phyloP scores from a whole-genome alignment of 768 basidiomycete genomes.

The Sarcodon aspratus region DNA sequence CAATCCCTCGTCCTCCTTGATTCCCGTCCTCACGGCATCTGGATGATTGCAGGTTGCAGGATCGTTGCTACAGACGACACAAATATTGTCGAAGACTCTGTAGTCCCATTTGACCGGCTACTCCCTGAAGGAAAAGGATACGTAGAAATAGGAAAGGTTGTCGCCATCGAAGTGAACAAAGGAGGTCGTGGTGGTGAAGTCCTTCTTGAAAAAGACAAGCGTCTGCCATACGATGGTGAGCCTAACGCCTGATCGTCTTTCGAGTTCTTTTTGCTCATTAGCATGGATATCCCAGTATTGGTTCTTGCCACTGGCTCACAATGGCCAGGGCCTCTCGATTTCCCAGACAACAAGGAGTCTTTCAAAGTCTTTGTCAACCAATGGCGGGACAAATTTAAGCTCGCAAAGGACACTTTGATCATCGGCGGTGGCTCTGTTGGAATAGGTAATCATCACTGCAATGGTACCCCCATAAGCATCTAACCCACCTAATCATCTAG shows the following conservation, averaged over 20 bases:
- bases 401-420: constrained; percentile 10
- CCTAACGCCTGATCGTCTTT: background rate
- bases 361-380: constrained; percentile 5
- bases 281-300: constrained; percentile 19
- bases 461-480: constrained; percentile 27
- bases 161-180: constrained; percentile 20
- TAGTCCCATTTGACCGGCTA: constrained; percentile 37
- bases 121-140: constrained; percentile 37
- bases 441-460: constrained; percentile 17
- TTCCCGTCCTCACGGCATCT: constrained; percentile 34
- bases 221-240: constrained; percentile 31
- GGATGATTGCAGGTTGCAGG: constrained; percentile 39
- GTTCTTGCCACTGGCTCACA: constrained; percentile 46
- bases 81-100: constrained; percentile 29
- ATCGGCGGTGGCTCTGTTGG: constrained; percentile 16
- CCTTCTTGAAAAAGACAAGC: constrained; percentile 36
- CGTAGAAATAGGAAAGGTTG: constrained; percentile 21
- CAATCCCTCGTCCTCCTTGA: constrained; percentile 46
- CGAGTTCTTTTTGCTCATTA: background rate
- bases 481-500: constrained; percentile 13
- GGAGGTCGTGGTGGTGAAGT: constrained; percentile 32
- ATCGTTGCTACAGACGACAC: constrained; percentile 33
- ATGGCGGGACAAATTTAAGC: constrained; percentile 11
- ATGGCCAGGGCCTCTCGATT: constrained; percentile 38
- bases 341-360: constrained; percentile 25